phyloP scores from a whole-genome alignment of 257 asterid genomes.

The Linderniella brevidens region DNA sequence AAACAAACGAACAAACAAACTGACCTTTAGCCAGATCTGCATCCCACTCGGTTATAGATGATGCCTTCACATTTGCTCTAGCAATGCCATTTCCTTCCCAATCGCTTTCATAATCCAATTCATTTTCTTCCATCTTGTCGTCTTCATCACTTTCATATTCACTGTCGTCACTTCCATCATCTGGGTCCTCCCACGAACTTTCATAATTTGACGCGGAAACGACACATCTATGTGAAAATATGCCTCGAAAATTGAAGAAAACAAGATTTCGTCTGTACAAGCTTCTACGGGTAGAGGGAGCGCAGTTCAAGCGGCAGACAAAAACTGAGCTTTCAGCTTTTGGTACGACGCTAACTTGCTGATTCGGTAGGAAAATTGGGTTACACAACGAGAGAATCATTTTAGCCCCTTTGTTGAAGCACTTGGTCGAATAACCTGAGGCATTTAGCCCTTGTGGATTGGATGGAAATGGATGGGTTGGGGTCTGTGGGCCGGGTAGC shows the following conservation, averaged over 20 bases:
- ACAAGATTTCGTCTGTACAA: constrained; percentile 3
- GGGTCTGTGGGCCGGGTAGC: too few relatives aligned
- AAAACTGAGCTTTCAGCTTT: constrained; percentile 12
- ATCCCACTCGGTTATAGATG: constrained; percentile 26
- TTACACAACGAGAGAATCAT: constrained; percentile 24
- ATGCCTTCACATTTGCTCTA: constrained; percentile 12
- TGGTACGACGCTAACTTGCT: constrained; percentile 9
- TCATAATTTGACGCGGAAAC: constrained; percentile 12
- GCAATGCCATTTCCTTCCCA: constrained; percentile 32
- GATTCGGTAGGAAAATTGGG: constrained; percentile 10
- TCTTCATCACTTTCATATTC: constrained; percentile 41
- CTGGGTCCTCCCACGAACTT: constrained; percentile 62
- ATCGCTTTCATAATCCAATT: constrained; percentile 59
- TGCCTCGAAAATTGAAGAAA: constrained; percentile 3
- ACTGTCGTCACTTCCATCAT: constrained; percentile 50
- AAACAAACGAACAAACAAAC: constrained; percentile 1
- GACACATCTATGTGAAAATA: constrained; percentile 10
- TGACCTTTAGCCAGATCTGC: constrained; percentile 48
- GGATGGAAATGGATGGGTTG: too few relatives aligned
- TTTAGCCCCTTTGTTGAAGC: too few relatives aligned
- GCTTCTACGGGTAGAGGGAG: constrained; percentile 4
- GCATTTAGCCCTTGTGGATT: too few relatives aligned
- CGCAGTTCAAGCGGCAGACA: constrained; percentile 8
- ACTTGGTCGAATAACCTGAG: too few relatives aligned
- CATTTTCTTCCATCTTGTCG: constrained; percentile 31